These are phyloP conservation scores for Chrysoporthe deuterocubensis DNA, from an alignment of 2,329 filamentous ascomycete genomes.

Conservation along the genomic window DNA sequence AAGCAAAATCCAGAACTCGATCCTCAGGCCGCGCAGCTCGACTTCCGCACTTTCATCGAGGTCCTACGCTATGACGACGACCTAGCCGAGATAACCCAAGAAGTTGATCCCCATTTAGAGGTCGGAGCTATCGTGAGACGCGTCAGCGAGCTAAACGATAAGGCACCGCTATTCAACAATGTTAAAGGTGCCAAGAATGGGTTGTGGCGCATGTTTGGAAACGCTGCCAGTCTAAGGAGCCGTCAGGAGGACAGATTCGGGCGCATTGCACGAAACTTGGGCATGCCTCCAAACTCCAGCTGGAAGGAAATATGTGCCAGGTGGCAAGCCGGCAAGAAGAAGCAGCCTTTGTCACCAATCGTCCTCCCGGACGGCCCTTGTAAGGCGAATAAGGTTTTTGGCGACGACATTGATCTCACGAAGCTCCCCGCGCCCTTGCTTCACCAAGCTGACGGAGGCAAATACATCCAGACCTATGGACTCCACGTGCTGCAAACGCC, in stretches of 20 bases:
- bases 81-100: conserved; percentile 48
- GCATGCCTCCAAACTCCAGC: background rate
- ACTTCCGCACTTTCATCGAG: conserved; percentile 51
- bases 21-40: too few species aligned
- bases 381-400: conserved; percentile 35
- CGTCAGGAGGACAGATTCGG: background rate
- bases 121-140: conserved; percentile 50
- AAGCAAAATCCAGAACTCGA: too few species aligned
- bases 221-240: background rate
- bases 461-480: conserved; percentile 55
- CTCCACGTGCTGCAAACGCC: conserved; percentile 52
- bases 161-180: conserved; percentile 57
- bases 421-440: conserved; percentile 47
- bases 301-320: background rate
- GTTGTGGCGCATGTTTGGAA: conserved; percentile 50
- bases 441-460: conserved; percentile 51
- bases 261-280: background rate
- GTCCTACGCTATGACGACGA: conserved; percentile 47
- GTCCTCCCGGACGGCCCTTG: background rate
- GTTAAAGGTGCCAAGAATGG: conserved; percentile 50
- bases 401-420: conserved; percentile 47
- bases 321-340: background rate
- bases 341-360: background rate
- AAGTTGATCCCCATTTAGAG: conserved; percentile 50
- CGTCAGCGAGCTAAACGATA: conserved; percentile 49